phyloP scores from a whole-genome alignment of 2,329 filamentous ascomycete genomes.

The Clarireedia homoeocarpa region DNA sequence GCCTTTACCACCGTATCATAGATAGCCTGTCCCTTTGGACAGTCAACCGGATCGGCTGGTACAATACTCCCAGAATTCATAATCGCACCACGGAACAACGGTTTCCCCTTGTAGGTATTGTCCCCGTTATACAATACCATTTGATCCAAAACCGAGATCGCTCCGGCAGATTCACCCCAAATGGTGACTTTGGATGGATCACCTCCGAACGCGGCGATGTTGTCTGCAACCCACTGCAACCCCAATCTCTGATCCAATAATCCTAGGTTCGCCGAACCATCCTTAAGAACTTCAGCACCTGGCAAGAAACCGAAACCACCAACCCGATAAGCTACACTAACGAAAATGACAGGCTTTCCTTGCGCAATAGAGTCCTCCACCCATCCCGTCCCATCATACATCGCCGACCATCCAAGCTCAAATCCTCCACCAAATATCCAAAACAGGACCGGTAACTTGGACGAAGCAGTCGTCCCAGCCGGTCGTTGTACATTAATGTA shows the following conservation, averaged over 20 bases:
- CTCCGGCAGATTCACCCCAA: slow-evolving; percentile 47
- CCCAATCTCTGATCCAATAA: slow-evolving; percentile 65
- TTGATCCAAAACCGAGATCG: slow-evolving; percentile 69
- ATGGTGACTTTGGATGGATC: slow-evolving; percentile 36
- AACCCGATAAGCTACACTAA: slow-evolving; percentile 71
- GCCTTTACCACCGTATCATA: slow-evolving; percentile 55
- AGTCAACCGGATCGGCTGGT: slow-evolving; percentile 57
- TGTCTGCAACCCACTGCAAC: slow-evolving; percentile 66
- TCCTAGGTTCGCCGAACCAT: slow-evolving; percentile 63
- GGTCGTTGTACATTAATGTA: slow-evolving; percentile 54
- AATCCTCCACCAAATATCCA: slow-evolving; percentile 68
- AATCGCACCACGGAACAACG: slow-evolving; percentile 68
- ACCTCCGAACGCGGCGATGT: slow-evolving; percentile 70
- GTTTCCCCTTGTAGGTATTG: slow-evolving; percentile 64
- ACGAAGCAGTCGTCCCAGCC: slow-evolving; percentile 41
- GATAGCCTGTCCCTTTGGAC: slow-evolving; percentile 53
- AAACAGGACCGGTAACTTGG: slow-evolving; percentile 58
- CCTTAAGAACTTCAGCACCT: slow-evolving; percentile 57
- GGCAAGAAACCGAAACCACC: slow-evolving; percentile 68
- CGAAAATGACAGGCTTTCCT: slow-evolving; percentile 62
- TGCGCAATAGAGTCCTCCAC: slow-evolving; percentile 37
- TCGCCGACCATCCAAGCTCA: slow-evolving; percentile 42
- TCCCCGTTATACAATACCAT: slow-evolving; percentile 68
- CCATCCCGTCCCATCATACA: slow-evolving; percentile 45
- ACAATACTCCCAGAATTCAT: slow-evolving; percentile 66